A percentile compares a stretch with the other conserved stretches of the same genome.
Conservation (phyloP, 495 filamentous ascomycete genomes). For the Darksidea phi region DNA sequence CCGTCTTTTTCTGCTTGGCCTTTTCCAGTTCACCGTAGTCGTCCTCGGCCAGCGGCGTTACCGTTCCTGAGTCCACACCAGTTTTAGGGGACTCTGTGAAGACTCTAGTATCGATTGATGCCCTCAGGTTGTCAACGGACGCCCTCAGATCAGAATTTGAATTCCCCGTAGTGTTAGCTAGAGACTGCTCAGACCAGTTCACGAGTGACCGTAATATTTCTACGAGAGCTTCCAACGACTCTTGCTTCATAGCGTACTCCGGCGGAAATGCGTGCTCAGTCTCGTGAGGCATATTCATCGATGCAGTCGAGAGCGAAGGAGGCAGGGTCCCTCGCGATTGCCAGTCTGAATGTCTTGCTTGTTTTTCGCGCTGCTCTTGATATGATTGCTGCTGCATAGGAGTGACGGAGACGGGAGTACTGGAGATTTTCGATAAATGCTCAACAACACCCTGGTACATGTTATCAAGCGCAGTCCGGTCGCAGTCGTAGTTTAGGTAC, state of each 20-base stretch:
- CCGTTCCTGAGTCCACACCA: constrained; percentile 52
- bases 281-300: constrained; percentile 60
- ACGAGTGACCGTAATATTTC: constrained; percentile 85
- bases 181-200: constrained; percentile 82
- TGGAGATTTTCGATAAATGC: constrained; percentile 81
- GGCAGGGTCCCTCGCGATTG: constrained; percentile 79
- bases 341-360: constrained; percentile 62
- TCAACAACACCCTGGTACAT: constrained; percentile 94
- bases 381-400: constrained; percentile 78
- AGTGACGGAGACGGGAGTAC: constrained; percentile 69
- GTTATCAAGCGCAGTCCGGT: constrained; percentile 87
- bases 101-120: constrained; percentile 70
- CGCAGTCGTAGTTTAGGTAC: constrained; percentile 98
- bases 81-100: constrained; percentile 22
- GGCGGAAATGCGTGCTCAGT: constrained; percentile 67
- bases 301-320: constrained; percentile 77
- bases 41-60: constrained; percentile 77
- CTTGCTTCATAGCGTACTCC: constrained; percentile 84
- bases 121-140: constrained; percentile 72
- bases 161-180: constrained; percentile 57
- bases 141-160: constrained; percentile 55
- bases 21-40: constrained; percentile 90
- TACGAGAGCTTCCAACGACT: constrained; percentile 83
- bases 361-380: constrained; percentile 69
- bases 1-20: constrained; percentile 90